phyloP scores from a whole-genome alignment of 495 filamentous ascomycete species.

The Hyaloscypha finlandica region DNA sequence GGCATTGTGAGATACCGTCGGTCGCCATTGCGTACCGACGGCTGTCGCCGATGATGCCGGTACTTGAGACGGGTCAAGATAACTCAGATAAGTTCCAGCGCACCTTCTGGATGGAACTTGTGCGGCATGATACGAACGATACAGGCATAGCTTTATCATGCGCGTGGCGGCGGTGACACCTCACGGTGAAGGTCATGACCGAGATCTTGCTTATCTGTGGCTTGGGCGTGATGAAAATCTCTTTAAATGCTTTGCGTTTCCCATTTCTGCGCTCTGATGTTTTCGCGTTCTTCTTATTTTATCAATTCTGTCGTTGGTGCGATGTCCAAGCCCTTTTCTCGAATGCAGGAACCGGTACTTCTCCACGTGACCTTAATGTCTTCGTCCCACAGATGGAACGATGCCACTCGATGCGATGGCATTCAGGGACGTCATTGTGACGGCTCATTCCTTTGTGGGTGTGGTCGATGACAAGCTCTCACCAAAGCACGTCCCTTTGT shows the following conservation, averaged over 20 bases:
- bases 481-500: background rate
- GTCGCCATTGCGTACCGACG: background rate
- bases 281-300: background rate
- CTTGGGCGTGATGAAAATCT: slow-evolving; percentile 9
- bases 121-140: slow-evolving; percentile 13
- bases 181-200: background rate
- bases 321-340: background rate
- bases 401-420: background rate
- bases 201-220: slow-evolving; percentile 17
- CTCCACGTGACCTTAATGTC: slow-evolving; percentile 4
- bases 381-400: background rate
- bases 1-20: background rate
- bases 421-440: background rate
- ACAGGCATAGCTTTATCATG: background rate
- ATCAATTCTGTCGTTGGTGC: background rate
- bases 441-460: background rate
- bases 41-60: background rate
- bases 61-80: background rate
- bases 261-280: background rate
- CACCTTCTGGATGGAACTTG: slow-evolving; percentile 8
- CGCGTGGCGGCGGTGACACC: slow-evolving; percentile 2
- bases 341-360: slow-evolving; percentile 3
- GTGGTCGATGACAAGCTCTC: background rate
- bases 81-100: background rate
- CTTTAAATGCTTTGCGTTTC: slow-evolving; percentile 5